phyloP scores from a whole-genome alignment of 2,329 filamentous ascomycete species.

The Diaporthe helianthi region DNA sequence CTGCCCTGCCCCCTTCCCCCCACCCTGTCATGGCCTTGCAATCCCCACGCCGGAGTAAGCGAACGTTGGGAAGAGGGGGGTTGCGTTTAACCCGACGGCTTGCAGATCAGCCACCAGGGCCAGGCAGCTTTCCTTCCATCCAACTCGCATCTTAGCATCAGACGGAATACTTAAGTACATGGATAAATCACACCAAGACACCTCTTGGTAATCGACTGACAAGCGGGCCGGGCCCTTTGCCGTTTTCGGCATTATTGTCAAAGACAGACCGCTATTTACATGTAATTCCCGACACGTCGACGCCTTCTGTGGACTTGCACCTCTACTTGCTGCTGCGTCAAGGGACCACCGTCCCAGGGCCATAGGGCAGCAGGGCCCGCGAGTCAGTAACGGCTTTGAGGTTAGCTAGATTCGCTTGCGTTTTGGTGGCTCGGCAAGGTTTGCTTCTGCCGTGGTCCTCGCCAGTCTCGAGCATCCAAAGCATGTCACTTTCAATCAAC shows the following conservation, averaged over 20 bases:
- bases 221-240: constrained; percentile 10
- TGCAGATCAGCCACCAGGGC: background rate
- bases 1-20: background rate
- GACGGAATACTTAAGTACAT: background rate
- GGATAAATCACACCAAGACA: background rate
- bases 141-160: background rate
- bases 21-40: background rate
- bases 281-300: constrained; percentile 1
- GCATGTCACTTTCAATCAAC: background rate
- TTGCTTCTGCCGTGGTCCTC: constrained; percentile 15
- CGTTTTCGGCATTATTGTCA: constrained; percentile 1
- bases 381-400: constrained; percentile 6
- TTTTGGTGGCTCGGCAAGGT: background rate
- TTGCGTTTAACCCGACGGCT: constrained; percentile 2
- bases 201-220: background rate
- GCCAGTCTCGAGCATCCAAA: background rate
- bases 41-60: constrained; percentile 9
- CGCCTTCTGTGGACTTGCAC: background rate
- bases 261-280: constrained; percentile 15
- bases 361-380: background rate
- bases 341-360: background rate
- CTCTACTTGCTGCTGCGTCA: background rate
- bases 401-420: background rate
- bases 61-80: background rate
- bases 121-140: background rate